Base-by-base conservation (phyloP, 495 filamentous ascomycete species). In the Sporormia fimetaria region DNA sequence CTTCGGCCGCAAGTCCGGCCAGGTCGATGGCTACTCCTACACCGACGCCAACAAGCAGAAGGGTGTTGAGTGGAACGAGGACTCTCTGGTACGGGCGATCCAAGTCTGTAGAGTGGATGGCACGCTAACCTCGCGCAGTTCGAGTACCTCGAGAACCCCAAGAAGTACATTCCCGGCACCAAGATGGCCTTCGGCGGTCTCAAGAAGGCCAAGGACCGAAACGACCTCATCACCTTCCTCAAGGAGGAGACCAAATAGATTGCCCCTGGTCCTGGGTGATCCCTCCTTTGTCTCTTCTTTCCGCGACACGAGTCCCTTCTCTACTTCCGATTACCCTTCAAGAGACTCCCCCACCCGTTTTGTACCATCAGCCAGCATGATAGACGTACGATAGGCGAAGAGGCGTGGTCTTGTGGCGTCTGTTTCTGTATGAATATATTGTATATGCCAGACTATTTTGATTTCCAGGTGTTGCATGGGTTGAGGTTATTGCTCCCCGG, bases 131-230 rank as follows among this genome's bases (percentile, higher is more conserved):
- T 29, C 22, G 9, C 22, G 34, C 52, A 84, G 82, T 88, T 85
- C 62, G 68, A 76, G 47, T 88, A 88, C 72, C 78, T 88, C 57
- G 83, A 88, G 69, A 88, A 88, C 73, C 83, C 83, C 54, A 88
- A 88, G 72, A 88, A 88, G 67, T 88, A 78, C 78, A 96, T 99
- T 49, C 92, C 90, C 57, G 90, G 90, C 54, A 99, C 90, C 66
- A 99, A 99, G 85, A 99, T 99, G 90, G 90, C 90, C 59, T 99
- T 99, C 65, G 90, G 90, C 70, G 90, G 90, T 61, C 73, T 99
- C 55, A 99, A 99, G 88, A 99, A 99, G 82, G 76, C 73, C 53
- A 95, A 95, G 82, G 90, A 99, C 71, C 75, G 90, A 65, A 96
- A 96, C 67, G 92, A 99, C 69, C 74, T 99, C 54, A 93, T 96